These are phyloP conservation scores for Amauroascus niger DNA, from an alignment of 2,329 filamentous ascomycete genomes.

Conservation along the genomic window DNA sequence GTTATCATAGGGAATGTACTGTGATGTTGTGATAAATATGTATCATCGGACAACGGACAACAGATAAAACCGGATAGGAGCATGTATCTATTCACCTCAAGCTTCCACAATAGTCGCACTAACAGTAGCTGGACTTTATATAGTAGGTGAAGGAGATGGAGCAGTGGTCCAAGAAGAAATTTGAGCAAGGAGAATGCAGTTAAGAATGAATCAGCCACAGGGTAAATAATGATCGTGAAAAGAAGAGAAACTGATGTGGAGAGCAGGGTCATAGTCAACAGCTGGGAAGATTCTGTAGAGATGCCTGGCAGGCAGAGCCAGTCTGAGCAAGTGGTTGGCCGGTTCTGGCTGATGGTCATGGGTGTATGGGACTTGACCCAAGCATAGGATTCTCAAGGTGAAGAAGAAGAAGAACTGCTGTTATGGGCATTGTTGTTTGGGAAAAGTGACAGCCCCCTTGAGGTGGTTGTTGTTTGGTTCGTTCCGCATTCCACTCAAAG, in stretches of 20 bases:
- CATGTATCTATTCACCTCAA: constrained; percentile 5
- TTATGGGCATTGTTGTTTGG: too few species aligned
- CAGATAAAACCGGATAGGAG: too few species aligned
- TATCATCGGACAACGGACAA: neutral
- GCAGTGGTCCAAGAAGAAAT: neutral
- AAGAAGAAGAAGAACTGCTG: too few species aligned
- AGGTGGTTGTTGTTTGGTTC: too few species aligned
- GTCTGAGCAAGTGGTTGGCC: neutral
- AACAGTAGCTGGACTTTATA: neutral
- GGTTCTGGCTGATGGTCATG: too few species aligned
- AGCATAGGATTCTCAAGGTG: too few species aligned
- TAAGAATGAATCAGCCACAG: neutral
- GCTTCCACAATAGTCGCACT: neutral
- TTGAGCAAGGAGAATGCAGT: neutral
- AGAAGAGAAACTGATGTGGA: neutral
- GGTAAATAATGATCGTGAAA: neutral
- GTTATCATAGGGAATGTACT: too few species aligned
- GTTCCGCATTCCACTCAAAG: too few species aligned
- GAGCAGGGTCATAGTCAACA: neutral
- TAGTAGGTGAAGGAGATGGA: neutral
- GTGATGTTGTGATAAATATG: neutral
- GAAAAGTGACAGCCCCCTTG: too few species aligned
- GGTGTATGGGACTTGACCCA: too few species aligned
- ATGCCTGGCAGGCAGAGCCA: neutral
- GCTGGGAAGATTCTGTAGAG: too few species aligned